Percentiles rank a stretch among this genome's conserved stretches.
Conservation (phyloP, 2,329 filamentous ascomycete genomes). For the Cordyceps farinosa region DNA sequence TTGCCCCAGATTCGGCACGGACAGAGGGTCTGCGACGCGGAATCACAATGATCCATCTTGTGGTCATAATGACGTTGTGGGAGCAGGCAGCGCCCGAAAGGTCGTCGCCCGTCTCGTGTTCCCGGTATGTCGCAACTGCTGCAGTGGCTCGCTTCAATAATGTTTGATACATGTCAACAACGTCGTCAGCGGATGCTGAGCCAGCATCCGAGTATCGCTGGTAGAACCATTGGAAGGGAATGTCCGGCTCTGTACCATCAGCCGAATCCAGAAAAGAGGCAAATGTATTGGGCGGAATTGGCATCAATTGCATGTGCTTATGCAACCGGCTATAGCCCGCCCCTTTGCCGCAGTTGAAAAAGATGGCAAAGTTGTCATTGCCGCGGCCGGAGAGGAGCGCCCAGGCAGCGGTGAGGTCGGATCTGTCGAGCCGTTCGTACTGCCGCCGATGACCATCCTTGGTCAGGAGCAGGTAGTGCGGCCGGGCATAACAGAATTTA, state of each 20-base stretch:
- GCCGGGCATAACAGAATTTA: conserved; percentile 45
- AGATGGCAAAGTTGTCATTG: conserved; percentile 33
- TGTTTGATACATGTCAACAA: conserved; percentile 26
- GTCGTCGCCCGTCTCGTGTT: conserved; percentile 8
- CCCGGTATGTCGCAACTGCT: background rate
- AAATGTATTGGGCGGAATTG: conserved; percentile 28
- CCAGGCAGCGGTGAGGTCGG: conserved; percentile 40
- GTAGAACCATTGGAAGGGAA: conserved; percentile 36
- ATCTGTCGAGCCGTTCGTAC: conserved; percentile 36
- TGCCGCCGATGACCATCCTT: conserved; percentile 45
- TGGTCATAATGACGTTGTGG: conserved; percentile 45
- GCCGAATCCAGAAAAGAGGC: conserved; percentile 24
- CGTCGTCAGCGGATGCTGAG: background rate
- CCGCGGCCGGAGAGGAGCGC: conserved; percentile 28
- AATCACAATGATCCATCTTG: conserved; percentile 44
- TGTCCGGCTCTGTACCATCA: conserved; percentile 16
- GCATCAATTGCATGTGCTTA: conserved; percentile 47
- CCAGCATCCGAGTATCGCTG: conserved; percentile 17
- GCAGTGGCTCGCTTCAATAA: conserved; percentile 22
- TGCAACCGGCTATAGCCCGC: conserved; percentile 46
- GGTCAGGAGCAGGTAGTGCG: conserved; percentile 46
- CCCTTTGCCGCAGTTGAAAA: conserved; percentile 45
- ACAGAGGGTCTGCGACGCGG: conserved; percentile 37
- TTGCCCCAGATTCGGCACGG: conserved; percentile 36
- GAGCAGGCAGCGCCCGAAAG: conserved; percentile 26